Percentiles rank a stretch among this genome's conserved stretches.
phyloP scores from a whole-genome alignment of 2,329 filamentous ascomycete species.

The Claviceps sp. region DNA sequence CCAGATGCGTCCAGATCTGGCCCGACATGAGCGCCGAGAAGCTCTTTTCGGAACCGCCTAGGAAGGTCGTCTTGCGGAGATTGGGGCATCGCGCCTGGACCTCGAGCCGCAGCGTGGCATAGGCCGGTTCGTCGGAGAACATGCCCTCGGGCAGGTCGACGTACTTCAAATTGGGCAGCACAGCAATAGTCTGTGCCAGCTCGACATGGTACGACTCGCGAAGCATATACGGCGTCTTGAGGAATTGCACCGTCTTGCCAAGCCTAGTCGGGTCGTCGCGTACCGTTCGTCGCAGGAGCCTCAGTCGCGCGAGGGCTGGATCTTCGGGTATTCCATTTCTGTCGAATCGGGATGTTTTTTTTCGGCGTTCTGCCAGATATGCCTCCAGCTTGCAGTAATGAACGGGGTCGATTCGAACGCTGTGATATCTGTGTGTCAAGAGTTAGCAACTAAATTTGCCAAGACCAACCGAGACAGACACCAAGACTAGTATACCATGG shows the following conservation, averaged over 20 bases:
- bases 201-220: slow-evolving; percentile 76
- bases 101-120: slow-evolving; percentile 65
- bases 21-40: slow-evolving; percentile 56
- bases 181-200: slow-evolving; percentile 72
- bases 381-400: slow-evolving; percentile 89
- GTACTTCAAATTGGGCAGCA: slow-evolving; percentile 73
- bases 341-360: slow-evolving; percentile 58
- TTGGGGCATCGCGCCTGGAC: slow-evolving; percentile 72
- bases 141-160: slow-evolving; percentile 84
- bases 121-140: slow-evolving; percentile 66
- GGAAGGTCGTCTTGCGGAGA: slow-evolving; percentile 81
- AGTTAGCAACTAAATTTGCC: neutral
- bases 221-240: slow-evolving; percentile 93
- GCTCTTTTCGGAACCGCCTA: slow-evolving; percentile 62
- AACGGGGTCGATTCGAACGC: slow-evolving; percentile 83
- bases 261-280: slow-evolving; percentile 60
- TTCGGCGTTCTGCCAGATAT: slow-evolving; percentile 64
- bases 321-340: slow-evolving; percentile 72
- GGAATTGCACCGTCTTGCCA: slow-evolving; percentile 56
- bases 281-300: slow-evolving; percentile 68
- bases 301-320: slow-evolving; percentile 60
- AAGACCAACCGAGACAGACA: no score
- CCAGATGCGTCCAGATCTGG: slow-evolving; percentile 54
- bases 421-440: slow-evolving; percentile 52
- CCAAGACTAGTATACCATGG: neutral